Percentiles rank a stretch among this genome's conserved stretches.
These are phyloP conservation scores for Brassica cretica DNA, from an alignment of 345 rosid genomes.

Conservation along the genomic window DNA sequence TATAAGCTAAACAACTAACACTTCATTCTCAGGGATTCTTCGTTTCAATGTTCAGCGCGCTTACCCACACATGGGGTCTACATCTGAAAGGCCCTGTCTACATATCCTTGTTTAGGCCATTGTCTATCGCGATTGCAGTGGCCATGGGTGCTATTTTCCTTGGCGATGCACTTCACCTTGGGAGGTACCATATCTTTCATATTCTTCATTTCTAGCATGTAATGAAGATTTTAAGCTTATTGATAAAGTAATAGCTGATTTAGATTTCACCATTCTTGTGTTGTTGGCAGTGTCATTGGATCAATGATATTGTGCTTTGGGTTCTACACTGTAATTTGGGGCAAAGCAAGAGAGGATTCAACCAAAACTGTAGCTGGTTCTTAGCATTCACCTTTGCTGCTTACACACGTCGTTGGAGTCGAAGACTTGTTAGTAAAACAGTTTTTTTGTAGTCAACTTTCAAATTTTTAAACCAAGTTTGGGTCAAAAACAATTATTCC, in stretches of 20 bases:
- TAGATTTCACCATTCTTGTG: neutral
- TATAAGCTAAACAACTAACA: no score
- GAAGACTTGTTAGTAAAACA: neutral
- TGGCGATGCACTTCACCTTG: slow-evolving; percentile 36
- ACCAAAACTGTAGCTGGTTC: neutral
- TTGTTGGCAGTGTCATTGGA: slow-evolving; percentile 33
- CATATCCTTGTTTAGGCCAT: slow-evolving; percentile 40
- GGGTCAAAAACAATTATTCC: no score
- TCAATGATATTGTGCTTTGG: slow-evolving; percentile 36
- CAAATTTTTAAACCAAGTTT: no score
- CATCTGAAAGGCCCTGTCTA: slow-evolving; percentile 43
- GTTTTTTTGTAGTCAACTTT: no score
- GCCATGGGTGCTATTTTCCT: slow-evolving; percentile 38
- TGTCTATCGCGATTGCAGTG: slow-evolving; percentile 41
- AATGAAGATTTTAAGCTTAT: neutral
- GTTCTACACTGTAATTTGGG: slow-evolving; percentile 44
- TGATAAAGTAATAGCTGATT: neutral
- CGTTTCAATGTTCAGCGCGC: slow-evolving; percentile 2
- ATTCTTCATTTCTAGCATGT: neutral
- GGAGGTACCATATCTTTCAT: slow-evolving; percentile 14
- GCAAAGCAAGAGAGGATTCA: slow-evolving; percentile 41
- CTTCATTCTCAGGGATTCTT: slow-evolving; percentile 24
- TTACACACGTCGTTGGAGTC: slow-evolving; percentile 13
- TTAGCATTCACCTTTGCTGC: slow-evolving; percentile 24
- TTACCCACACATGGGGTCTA: slow-evolving; percentile 38